A percentile compares a stretch with the other conserved stretches of the same genome.
phyloP scores from a whole-genome alignment of 768 basidiomycete genomes.

The Sporobolomyces pararoseus region DNA sequence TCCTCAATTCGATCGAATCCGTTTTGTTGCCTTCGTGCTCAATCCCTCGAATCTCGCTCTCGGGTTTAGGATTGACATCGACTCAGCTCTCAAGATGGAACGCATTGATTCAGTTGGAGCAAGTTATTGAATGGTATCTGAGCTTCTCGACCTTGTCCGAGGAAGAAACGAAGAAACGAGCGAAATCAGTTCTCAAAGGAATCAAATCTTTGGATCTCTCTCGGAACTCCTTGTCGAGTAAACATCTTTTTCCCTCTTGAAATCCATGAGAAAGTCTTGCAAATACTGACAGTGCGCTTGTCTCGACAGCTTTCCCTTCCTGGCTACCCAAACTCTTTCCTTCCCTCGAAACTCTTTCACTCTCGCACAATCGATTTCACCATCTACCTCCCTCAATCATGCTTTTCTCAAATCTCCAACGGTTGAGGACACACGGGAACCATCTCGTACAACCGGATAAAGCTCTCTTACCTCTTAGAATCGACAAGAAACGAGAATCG shows the following conservation, averaged over 20 bases:
- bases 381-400: slow-evolving; percentile 23
- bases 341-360: slow-evolving; percentile 27
- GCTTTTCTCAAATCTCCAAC: slow-evolving; percentile 57
- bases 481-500: not conserved
- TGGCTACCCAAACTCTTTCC: slow-evolving; percentile 20
- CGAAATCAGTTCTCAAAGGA: not conserved
- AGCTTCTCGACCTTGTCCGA: not conserved
- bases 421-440: slow-evolving; percentile 73
- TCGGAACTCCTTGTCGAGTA: too few relatives aligned
- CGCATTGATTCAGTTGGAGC: not conserved
- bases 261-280: not conserved
- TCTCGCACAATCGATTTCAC: slow-evolving; percentile 26
- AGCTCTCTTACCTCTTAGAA: slow-evolving; percentile 36
- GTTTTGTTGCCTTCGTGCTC: slow-evolving; percentile 28
- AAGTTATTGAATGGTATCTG: slow-evolving; percentile 25
- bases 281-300: not conserved
- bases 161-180: not conserved
- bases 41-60: slow-evolving; percentile 24
- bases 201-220: slow-evolving; percentile 24
- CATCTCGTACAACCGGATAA: slow-evolving; percentile 72
- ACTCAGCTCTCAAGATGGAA: not conserved
- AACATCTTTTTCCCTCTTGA: not conserved
- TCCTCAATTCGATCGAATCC: slow-evolving; percentile 31
- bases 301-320: slow-evolving; percentile 19
- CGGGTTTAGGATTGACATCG: slow-evolving; percentile 6